Evolutionary conservation across 805 yeast species (phyloP).

Genomic region (Suhomyces tanzawaensis): DNA sequence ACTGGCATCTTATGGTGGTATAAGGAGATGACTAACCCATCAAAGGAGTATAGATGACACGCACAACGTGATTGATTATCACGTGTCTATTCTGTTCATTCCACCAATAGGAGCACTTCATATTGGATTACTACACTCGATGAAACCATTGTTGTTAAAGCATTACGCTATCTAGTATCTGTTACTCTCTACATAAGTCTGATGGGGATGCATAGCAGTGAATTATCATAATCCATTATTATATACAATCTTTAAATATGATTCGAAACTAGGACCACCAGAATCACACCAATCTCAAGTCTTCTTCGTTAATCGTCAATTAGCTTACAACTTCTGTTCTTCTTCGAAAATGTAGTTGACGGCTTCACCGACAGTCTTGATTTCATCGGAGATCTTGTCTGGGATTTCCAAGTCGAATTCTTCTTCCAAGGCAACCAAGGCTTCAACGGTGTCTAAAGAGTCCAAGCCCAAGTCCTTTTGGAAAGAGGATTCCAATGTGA

Average conservation of each 20-base stretch:
- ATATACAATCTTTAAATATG: slow-evolving; percentile 6
- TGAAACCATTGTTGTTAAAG: neutral
- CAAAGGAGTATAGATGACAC: too few species aligned
- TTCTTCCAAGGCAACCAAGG: slow-evolving; percentile 94
- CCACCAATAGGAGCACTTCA: neutral
- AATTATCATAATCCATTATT: slow-evolving; percentile 5
- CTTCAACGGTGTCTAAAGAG: slow-evolving; percentile 92
- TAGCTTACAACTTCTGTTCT: slow-evolving; percentile 39
- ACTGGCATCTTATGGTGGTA: neutral
- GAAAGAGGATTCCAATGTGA: slow-evolving; percentile 50
- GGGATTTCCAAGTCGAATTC: slow-evolving; percentile 79
- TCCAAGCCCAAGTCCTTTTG: slow-evolving; percentile 82
- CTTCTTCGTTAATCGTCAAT: slow-evolving; percentile 1
- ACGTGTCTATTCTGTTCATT: too few species aligned
- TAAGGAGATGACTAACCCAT: too few species aligned
- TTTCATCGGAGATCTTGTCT: slow-evolving; percentile 88
- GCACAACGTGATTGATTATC: too few species aligned
- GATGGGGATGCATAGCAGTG: neutral
- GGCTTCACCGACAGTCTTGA: slow-evolving; percentile 92
- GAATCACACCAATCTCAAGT: neutral
- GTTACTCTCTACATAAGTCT: neutral
- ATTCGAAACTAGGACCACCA: neutral
- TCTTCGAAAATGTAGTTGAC: slow-evolving; percentile 79
- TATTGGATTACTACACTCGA: too few species aligned
- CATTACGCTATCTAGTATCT: neutral